Conservation (phyloP, 2,329 filamentous ascomycete species). For the Clonostachys rhizophaga region DNA sequence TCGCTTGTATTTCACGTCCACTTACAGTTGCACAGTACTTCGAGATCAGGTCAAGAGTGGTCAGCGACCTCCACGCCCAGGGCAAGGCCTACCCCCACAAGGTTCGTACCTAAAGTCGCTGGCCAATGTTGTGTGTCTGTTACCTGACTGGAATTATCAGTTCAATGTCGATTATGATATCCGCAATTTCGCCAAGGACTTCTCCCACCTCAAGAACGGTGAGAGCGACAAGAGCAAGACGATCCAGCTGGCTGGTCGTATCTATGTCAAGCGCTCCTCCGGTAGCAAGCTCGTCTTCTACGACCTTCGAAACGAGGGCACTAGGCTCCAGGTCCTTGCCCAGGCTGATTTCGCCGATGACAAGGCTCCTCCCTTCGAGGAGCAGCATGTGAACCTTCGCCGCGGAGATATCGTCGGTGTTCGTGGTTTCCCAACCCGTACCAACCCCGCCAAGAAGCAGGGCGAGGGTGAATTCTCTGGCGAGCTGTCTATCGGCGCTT, state of each 20-base stretch:
- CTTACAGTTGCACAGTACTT: constrained; percentile 57
- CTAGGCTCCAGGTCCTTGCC: constrained; percentile 86
- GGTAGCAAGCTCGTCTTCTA: constrained; percentile 90
- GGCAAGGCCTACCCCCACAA: constrained; percentile 74
- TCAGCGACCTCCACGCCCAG: constrained; percentile 43
- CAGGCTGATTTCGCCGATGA: constrained; percentile 75
- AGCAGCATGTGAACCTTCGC: constrained; percentile 84
- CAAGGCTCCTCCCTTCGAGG: constrained; percentile 65
- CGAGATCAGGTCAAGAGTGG: constrained; percentile 82
- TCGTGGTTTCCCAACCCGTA: constrained; percentile 43
- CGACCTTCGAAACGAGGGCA: constrained; percentile 51
- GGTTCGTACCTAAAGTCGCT: constrained; percentile 15
- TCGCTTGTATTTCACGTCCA: too few relatives aligned
- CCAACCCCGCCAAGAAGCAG: constrained; percentile 84
- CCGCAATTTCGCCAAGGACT: constrained; percentile 73
- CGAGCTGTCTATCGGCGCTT: constrained; percentile 90
- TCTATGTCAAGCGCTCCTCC: constrained; percentile 81
- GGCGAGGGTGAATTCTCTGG: constrained; percentile 63
- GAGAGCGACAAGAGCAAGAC: constrained; percentile 73
- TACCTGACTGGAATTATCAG: constrained; percentile 10
- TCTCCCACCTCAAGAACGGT: constrained; percentile 79
- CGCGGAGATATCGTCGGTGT: constrained; percentile 86
- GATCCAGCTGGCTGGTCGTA: constrained; percentile 75
- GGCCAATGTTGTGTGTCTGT: neutral
- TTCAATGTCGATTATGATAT: constrained; percentile 85